Base-by-base conservation (phyloP, 208 protist genomes). In the Leishmania arabica region DNA sequence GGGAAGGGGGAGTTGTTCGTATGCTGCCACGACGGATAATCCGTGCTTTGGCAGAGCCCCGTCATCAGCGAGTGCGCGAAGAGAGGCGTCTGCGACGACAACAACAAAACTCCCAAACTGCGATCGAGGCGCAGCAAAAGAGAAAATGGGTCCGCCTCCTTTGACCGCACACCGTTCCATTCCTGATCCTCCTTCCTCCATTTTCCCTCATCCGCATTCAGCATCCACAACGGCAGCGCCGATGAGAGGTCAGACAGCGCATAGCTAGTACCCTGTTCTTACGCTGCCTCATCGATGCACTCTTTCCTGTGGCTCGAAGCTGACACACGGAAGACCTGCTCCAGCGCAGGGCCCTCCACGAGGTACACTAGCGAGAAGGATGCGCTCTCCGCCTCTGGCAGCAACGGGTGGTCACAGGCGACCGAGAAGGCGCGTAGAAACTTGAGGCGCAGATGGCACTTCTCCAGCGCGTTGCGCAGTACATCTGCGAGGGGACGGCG, bases 291-390 rank as follows among this genome's bases (percentile, higher is more conserved):
- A 64, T 45, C 72, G 31, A 49, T 62, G 74, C 24, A 31, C 71
- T 40, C 47, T 49, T 5, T n/a, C 31, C 9, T 68, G 54, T 49
- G 42, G 60, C 27, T 73, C 7, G 71, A 82, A 64, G 80, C 53
- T 2, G 80, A 64, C 51, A 77, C 72, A 37, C 77, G 74, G n/a
- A 83, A 81, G 4, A 81, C 78, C 17, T 84, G 86, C 40, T 85
- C 81, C 58, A 92, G 83, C 69, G 79, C 84, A 31, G 89, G 87
- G 8, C 85, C 84, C 73, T 96, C 88, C 6, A 96, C 42, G 9
- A 95, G 82, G 78, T 90, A 94, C 6, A 91, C 65, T 11, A 92
- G 87, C 56, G 93, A 92, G 69, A 95, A 96, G 65, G 86, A 90
- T 15, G 75, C 72, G 19, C 89, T 81, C 70, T 92, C 88, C n/a